phyloP scores from a whole-genome alignment of 345 rosid species.

The Populus simonii region DNA sequence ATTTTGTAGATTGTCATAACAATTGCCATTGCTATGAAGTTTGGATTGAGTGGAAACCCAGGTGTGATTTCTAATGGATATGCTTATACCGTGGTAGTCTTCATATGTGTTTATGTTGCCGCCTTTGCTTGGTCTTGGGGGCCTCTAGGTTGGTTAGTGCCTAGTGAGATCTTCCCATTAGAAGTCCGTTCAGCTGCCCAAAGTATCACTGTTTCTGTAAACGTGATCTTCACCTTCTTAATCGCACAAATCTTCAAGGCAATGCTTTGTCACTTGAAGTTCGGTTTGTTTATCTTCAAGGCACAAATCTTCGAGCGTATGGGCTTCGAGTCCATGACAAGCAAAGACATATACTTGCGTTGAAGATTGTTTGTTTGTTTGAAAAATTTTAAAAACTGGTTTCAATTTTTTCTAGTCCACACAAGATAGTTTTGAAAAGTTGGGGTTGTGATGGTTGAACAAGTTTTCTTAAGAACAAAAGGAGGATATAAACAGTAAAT shows the following conservation, averaged over 20 bases:
- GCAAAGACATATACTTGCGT: too few species aligned
- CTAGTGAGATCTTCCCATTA: constrained; percentile 61
- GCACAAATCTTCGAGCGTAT: too few species aligned
- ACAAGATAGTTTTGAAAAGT: too few species aligned
- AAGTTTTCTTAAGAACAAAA: too few species aligned
- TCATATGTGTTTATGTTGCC: constrained; percentile 46
- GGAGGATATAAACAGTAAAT: too few species aligned
- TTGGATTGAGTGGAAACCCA: constrained; percentile 47
- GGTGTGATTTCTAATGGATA: constrained; percentile 31
- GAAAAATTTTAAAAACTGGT: too few species aligned
- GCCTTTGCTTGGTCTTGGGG: constrained; percentile 78
- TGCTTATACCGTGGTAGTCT: constrained; percentile 30
- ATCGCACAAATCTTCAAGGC: constrained; percentile 58
- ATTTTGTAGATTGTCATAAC: constrained; percentile 37
- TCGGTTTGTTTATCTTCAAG: constrained; percentile 41
- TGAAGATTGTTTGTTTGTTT: too few species aligned
- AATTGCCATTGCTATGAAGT: constrained; percentile 40
- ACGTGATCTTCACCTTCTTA: constrained; percentile 57
- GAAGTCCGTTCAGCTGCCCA: constrained; percentile 66
- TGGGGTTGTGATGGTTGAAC: too few species aligned
- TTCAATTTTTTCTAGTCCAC: too few species aligned
- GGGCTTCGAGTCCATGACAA: too few species aligned
- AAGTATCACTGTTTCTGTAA: constrained; percentile 44
- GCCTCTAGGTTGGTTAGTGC: constrained; percentile 64
- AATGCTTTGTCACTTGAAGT: constrained; percentile 53